Evolutionary conservation across 306 rosid species (phyloP).

Genomic region (Prunus mira): DNA sequence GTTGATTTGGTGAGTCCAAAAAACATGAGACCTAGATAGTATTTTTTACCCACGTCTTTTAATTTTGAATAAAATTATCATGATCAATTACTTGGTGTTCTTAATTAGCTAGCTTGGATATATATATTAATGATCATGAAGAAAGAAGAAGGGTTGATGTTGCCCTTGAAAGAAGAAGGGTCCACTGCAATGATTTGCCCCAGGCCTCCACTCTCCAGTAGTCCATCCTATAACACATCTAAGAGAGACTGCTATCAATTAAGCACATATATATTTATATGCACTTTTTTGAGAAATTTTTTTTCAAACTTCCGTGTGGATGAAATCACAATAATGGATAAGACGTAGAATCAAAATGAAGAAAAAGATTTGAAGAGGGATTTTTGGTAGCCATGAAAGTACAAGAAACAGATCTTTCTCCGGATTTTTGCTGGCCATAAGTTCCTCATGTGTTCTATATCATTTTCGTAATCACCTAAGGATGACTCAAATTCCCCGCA

Average conservation of each 20-base stretch:
- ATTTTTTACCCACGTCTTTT: no score
- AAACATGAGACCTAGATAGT: background rate
- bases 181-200: slow-evolving; percentile 8
- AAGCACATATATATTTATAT: no score
- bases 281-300: background rate
- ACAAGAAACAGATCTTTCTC: background rate
- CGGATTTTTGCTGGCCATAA: background rate
- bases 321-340: background rate
- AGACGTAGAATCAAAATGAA: background rate
- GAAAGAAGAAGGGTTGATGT: background rate
- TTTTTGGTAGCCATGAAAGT: background rate
- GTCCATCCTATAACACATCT: background rate
- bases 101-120: background rate
- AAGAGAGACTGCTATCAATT: no score
- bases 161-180: background rate
- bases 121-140: background rate
- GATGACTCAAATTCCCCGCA: background rate
- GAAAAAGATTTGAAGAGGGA: background rate
- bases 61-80: background rate
- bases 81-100: background rate
- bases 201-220: background rate
- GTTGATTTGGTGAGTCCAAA: background rate
- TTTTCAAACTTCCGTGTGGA: background rate
- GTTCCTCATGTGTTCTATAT: background rate
- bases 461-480: background rate